A percentile compares a stretch with the other conserved stretches of the same genome.
Evolutionary conservation across 2,329 filamentous ascomycete genomes (phyloP).

Genomic region (Ilyonectria destructans): DNA sequence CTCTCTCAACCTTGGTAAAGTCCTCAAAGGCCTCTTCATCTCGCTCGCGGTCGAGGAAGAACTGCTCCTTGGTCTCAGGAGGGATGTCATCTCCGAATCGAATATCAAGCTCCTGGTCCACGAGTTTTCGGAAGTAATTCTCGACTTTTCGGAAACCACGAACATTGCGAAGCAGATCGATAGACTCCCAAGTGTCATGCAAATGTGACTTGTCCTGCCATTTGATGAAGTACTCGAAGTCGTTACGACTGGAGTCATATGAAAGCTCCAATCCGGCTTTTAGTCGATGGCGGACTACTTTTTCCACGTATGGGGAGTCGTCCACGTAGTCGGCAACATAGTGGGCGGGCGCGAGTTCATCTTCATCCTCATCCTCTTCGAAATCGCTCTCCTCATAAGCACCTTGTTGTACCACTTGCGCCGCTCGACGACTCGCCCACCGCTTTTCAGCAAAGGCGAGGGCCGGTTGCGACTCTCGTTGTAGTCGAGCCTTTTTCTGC

Average conservation of each 20-base stretch:
- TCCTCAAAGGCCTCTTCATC: slow-evolving; percentile 91
- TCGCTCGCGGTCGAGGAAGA: slow-evolving; percentile 94
- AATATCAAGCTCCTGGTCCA: slow-evolving; percentile 85
- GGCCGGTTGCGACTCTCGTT: slow-evolving; percentile 77
- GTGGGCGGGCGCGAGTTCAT: slow-evolving; percentile 74
- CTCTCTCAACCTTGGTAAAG: slow-evolving; percentile 92
- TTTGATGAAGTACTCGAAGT: slow-evolving; percentile 95
- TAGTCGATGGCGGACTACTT: slow-evolving; percentile 88
- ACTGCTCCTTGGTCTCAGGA: slow-evolving; percentile 92
- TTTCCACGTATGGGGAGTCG: slow-evolving; percentile 88
- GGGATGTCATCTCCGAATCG: slow-evolving; percentile 82
- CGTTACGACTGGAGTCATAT: slow-evolving; percentile 74
- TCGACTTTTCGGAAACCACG: slow-evolving; percentile 92
- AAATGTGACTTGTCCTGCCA: slow-evolving; percentile 97
- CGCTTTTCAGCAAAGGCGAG: slow-evolving; percentile 85
- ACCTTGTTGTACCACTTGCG: slow-evolving; percentile 78
- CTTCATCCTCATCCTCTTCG: slow-evolving; percentile 77
- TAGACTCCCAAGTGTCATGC: slow-evolving; percentile 95
- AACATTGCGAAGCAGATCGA: slow-evolving; percentile 80
- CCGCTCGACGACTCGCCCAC: slow-evolving; percentile 90
- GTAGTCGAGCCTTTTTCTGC: slow-evolving; percentile 84
- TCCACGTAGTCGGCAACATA: slow-evolving; percentile 81
- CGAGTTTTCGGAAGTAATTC: slow-evolving; percentile 91
- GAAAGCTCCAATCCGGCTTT: slow-evolving; percentile 77
- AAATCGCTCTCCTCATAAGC: slow-evolving; percentile 78